Base-by-base conservation (phyloP, 257 asterid species). In the Plantago elongata region DNA sequence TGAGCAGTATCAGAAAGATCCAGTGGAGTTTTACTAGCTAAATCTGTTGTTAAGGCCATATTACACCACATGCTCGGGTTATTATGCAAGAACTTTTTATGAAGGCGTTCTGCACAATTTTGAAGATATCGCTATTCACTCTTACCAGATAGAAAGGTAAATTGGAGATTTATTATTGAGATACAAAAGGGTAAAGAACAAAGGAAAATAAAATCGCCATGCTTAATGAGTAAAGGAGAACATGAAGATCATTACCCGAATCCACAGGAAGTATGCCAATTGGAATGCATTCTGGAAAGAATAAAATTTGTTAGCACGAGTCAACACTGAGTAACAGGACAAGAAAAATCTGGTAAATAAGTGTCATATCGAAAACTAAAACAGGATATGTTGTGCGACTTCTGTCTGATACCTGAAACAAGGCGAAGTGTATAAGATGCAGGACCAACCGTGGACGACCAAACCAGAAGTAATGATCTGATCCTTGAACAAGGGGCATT, bases 401-500 rank as follows among this genome's bases (percentile, higher is more conserved):
- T 22, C 30, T 54, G 18, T 54, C 43, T 29, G 37, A 54, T 80
- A 91, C 97, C 96, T 88, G 97, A 83, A 91, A 91, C 8, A 91
- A 68, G 9, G 86, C 81, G 18, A 91, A 91, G 74, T 91, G 98
- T 44, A 91, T 91, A 57, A 91, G 90, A 57, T 79, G 80, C 40
- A 91, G 83, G 64, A 86, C 86, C 66, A 91, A 52, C 22, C 59
- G 77, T 59, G 98, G 98, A 13, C 74, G 79, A 11, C 95, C 83
- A 22, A 91, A 86, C 98, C 98, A 91, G 57, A 91, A 91, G 51
- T 83, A 86, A 62, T 78, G 71, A 65, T 91, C 93, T 0, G 93
- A 82, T 71, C 80, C 98, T 77, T 84, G 92, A 56, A 88, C 98
- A n/a, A 88, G 95, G 42, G 98, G 97, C 57, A 91, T 91, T 68